Conservation (phyloP, 2,329 filamentous ascomycete species). For the Conoideocrella luteorostrata region DNA sequence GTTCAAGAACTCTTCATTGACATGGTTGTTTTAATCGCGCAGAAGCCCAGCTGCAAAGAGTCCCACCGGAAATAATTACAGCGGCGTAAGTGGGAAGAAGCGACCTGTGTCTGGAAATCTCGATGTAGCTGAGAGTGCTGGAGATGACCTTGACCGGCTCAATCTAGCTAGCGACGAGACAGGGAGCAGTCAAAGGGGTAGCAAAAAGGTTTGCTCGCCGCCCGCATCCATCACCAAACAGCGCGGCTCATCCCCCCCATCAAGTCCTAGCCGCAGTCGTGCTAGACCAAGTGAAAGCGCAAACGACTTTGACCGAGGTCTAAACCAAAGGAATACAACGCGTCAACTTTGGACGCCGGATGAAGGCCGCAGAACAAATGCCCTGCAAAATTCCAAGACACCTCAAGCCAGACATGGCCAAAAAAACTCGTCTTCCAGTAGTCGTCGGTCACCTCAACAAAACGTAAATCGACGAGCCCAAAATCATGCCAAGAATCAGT, state of each 20-base stretch:
- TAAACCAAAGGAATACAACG: conserved; percentile 13
- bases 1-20: not conserved
- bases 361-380: conserved; percentile 10
- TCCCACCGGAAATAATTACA: not conserved
- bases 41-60: not conserved
- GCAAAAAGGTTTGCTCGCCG: conserved; percentile 23
- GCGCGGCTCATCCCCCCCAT: conserved; percentile 14
- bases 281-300: conserved; percentile 10
- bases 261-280: conserved; percentile 14
- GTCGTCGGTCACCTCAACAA: conserved; percentile 7
- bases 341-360: conserved; percentile 23
- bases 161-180: conserved; percentile 3
- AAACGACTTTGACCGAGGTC: conserved; percentile 19
- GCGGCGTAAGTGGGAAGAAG: conserved; percentile 8
- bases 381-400: conserved; percentile 6
- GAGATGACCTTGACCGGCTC: conserved; percentile 8
- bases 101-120: conserved; percentile 7
- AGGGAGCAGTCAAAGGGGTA: conserved; percentile 13
- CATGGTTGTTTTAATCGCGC: not conserved
- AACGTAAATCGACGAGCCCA: conserved; percentile 1
- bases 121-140: conserved; percentile 2
- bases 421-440: not conserved
- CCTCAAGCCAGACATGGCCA: conserved; percentile 4
- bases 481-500: not conserved
- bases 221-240: conserved; percentile 16